phyloP scores from a whole-genome alignment of 2,329 filamentous ascomycete species.

The Aureobasidium subglaciale region DNA sequence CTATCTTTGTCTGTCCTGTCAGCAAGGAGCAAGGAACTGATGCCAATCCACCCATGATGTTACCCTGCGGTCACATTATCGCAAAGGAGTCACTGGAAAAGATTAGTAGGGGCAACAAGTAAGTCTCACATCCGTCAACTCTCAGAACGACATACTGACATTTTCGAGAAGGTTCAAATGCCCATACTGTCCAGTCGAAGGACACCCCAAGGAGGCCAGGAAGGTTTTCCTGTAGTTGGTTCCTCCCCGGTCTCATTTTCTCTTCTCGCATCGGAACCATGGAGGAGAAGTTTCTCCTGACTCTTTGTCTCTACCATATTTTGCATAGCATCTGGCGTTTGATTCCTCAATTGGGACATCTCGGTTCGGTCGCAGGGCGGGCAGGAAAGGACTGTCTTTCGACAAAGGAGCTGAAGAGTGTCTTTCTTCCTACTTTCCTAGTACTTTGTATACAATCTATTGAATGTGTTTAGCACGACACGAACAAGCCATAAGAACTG shows the following conservation, averaged over 20 bases:
- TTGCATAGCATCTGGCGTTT: too few species aligned
- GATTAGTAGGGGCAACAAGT: slow-evolving; percentile 61
- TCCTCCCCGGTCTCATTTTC: not conserved
- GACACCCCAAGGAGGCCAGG: slow-evolving; percentile 65
- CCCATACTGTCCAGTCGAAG: slow-evolving; percentile 88
- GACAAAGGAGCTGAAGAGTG: too few species aligned
- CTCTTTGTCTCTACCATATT: too few species aligned
- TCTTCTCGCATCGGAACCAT: not conserved
- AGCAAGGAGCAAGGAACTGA: slow-evolving; percentile 95
- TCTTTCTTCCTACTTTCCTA: too few species aligned
- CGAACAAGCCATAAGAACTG: too few species aligned
- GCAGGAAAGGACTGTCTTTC: too few species aligned
- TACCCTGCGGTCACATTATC: slow-evolving; percentile 91
- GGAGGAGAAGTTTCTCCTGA: not conserved
- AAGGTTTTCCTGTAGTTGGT: slow-evolving; percentile 47
- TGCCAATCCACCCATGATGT: slow-evolving; percentile 89
- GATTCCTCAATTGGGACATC: too few species aligned
- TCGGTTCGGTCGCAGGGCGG: too few species aligned
- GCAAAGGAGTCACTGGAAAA: slow-evolving; percentile 75
- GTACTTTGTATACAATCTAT: too few species aligned
- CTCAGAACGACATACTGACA: not conserved
- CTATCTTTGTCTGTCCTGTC: slow-evolving; percentile 96
- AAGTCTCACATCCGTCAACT: not conserved
- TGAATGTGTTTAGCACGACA: too few species aligned
- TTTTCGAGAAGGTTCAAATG: slow-evolving; percentile 68